Percentiles rank a stretch among this genome's conserved stretches.
phyloP scores from a whole-genome alignment of 495 filamentous ascomycete genomes.

The Viridothelium virens region DNA sequence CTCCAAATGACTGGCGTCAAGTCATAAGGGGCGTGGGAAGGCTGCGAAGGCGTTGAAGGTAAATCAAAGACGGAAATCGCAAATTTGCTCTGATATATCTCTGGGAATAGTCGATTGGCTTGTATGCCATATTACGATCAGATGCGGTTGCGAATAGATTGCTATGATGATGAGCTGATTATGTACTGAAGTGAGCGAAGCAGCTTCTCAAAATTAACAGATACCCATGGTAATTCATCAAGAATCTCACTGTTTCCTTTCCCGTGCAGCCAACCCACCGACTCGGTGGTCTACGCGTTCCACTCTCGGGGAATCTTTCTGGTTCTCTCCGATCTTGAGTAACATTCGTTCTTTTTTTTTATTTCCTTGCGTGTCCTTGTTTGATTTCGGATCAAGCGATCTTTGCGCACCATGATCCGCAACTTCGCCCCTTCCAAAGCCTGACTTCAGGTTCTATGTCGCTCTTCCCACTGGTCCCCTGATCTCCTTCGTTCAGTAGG shows the following conservation, averaged over 20 bases:
- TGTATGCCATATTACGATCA: background rate
- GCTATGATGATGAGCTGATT: background rate
- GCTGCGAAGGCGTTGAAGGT: background rate
- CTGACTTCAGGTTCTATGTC: background rate
- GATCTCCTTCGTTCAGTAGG: background rate
- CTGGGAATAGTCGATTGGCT: background rate
- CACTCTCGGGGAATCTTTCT: no score
- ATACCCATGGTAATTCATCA: background rate
- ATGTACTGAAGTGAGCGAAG: slow-evolving; percentile 3
- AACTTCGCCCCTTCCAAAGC: background rate
- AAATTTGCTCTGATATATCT: no score
- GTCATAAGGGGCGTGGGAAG: background rate
- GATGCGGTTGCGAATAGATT: background rate
- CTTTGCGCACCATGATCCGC: background rate
- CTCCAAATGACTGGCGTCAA: background rate
- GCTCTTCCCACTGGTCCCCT: background rate
- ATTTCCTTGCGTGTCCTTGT: background rate
- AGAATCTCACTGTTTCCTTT: background rate
- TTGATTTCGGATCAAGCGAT: background rate
- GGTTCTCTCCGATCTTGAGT: no score
- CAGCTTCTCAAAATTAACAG: slow-evolving; percentile 4
- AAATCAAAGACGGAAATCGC: no score
- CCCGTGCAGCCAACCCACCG: no score
- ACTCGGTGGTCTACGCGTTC: no score
- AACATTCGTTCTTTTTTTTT: background rate